phyloP scores from a whole-genome alignment of 176 grass and related monocot genomes.

The Sorghum bicolor region DNA sequence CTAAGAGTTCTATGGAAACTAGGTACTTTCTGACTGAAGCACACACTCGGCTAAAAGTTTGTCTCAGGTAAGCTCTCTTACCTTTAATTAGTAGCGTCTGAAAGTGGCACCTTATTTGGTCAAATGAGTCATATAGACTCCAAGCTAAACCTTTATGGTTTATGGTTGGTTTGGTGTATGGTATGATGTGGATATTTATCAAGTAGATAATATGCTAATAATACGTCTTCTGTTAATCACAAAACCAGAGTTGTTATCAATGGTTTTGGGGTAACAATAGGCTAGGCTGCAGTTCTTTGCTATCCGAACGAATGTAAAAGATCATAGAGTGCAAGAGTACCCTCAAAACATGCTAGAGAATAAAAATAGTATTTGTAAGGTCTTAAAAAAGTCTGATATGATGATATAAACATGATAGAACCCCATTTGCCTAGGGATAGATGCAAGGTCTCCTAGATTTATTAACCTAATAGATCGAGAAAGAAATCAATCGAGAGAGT shows the following conservation, averaged over 20 bases:
- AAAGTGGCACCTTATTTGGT: neutral
- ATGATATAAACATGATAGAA: neutral
- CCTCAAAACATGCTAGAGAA: neutral
- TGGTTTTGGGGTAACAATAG: neutral
- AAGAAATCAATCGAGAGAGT: neutral
- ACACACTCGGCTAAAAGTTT: too few species aligned
- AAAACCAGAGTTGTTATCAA: neutral
- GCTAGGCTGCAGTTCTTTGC: neutral
- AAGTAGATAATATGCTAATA: neutral
- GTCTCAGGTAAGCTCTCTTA: too few species aligned
- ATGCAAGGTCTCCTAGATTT: neutral
- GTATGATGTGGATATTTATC: neutral
- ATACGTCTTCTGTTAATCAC: neutral
- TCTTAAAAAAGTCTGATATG: neutral
- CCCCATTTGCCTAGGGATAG: neutral
- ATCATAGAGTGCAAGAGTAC: neutral
- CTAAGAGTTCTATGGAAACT: too few species aligned
- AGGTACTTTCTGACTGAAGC: neutral
- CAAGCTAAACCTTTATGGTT: neutral
- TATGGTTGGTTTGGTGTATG: neutral
- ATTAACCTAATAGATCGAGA: neutral
- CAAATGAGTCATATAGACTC: neutral
- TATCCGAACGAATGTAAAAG: neutral
- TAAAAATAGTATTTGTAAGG: neutral
- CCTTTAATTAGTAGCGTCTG: neutral